Evolutionary conservation across 805 yeast genomes (phyloP), one percentile per base, ranked within the genome.

Genomic region (Saccharomycopsis olivae): DNA sequence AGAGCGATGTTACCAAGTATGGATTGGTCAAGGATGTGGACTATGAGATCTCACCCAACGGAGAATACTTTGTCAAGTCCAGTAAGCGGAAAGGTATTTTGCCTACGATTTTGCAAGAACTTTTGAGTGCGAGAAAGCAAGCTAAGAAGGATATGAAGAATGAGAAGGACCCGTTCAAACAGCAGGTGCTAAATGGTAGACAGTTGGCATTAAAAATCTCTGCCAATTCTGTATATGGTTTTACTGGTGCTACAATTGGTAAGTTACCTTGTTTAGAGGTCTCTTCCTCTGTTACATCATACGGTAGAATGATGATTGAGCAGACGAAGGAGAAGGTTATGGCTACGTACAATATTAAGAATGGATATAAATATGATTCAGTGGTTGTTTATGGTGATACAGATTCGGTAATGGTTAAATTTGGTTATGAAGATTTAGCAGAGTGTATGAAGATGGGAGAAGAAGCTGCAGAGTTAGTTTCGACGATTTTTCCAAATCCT

Each of bases 161-260:
- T 40, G 99, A 94, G 57, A 83, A 81, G 0, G 98, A 92, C 59
- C 95, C 97, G 0, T 94, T 92, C 64, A 87, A 75, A 55, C 72
- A 84, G 50, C 94, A 87, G 54, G 97, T 92, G 25, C 69, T 94
- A 36, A 94, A 92, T 57, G 99, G 99, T 68, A 74, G 98, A 58
- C 99, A 92, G 61, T 66, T 92, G 52, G 99, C 99, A 0, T 66
- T 92, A 56, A 92, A 92, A 54, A 85, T 92, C 37, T 87, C 96
- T 10, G 99, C 99, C 1, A 92, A 92, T 58, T 94, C 98, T 1
- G 99, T 92, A 4, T 92, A 92, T 58, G 99, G 99, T 35, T 94
- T 92, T 61, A 92, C 99, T 1, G 99, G 99, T 60, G 99, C 99
- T 2, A 92, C 97, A 0, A 79, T 89, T 34, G 99, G 99, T 39